Evolutionary conservation across 352 stramenopile genomes (phyloP), one percentile per base, ranked within the genome.

Genomic region (Globisporangium splendens): DNA sequence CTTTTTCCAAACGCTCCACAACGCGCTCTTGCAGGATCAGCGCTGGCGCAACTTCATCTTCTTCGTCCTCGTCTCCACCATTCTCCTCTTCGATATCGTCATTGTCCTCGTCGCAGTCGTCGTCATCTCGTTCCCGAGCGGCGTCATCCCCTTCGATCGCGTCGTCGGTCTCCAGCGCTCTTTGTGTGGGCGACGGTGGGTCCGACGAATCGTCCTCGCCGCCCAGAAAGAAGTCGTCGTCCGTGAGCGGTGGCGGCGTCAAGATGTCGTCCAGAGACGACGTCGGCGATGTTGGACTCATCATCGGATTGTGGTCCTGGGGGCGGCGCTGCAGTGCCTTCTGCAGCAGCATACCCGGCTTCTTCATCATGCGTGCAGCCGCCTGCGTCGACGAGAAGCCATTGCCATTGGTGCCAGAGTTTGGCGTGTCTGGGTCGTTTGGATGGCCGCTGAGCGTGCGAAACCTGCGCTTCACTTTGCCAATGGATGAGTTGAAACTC

Each of bases 391-490:
- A 71, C 2, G 56, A 49, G 2, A 65, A 67, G 20, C 58, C 67
- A 54, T 39, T 14, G 1, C 46, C 39, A 3, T 7, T n/a, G 1
- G 17, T 28, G 3, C 44, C 21, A 7, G 70, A 4, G 7, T 35
- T 35, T 6, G 28, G 63, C 0, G 63, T 59, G 8, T 69, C 64
- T 0, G 64, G 54, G 46, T 85, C 73, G 50, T 83, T 78, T 39
- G 79, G 69, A 48, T 88, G 72, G 17, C 66, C 74, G 14, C 75
- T 73, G 44, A 89, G 59, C n/a, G 78, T 87, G 0, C 73, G 72
- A 22, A 93, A 89, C 13, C 75, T 75, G 35, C 73, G 83, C 53
- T 89, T 89, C 38, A 93, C 79, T 60, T 91, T 91, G 46, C 77
- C 73, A 15, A 90, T 61, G 5, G 80, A 90, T 8, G 68, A 79